Base-by-base conservation (phyloP, 2,329 filamentous ascomycete species). In the Hypoxylon sp. region DNA sequence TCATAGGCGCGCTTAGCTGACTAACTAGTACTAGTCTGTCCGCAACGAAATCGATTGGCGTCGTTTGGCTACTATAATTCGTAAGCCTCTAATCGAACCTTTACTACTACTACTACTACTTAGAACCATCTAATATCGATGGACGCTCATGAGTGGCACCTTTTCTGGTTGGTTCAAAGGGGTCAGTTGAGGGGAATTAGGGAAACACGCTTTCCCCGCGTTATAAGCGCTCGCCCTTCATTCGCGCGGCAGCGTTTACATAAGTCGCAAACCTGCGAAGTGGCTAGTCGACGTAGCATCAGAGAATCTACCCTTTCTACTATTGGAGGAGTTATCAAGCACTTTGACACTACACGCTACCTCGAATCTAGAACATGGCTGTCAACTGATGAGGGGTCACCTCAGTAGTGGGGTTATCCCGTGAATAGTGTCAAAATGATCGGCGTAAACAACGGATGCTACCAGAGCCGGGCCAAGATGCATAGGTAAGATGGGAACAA, bases 361-460 rank as follows among this genome's bases (percentile, higher is more conserved):
- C 43, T 24, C 20, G 43, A 26, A 4, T 46, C 43, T 26, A 46
- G 43, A 46, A 46, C 43, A 46, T 20, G 43, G 13, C 10, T 46
- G 10, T 46, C 20, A 15, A 26, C 20, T 46, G 11, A 46, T n/a
- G 43, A 46, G 43, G 37, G 43, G 43, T 46, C 43, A 46, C 20
- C n/a, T 7, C 13, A 26, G 43, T 26, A 15, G 43, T 22, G 43
- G 43, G 10, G 43, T 46, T 46, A 46, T 20, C 43, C 20, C 43
- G 43, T 46, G 43, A 44, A 46, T 46, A 46, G 43, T 46, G 43
- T 46, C 43, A 46, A 46, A 6, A 11, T 15, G 43, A 20, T 24
- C 20, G 43, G 26, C 10, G 43, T 24, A 22, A 46, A 46, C 20
- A 46, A 46, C 15, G 41, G 19, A 44, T 44, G 41, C 41, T 44